Evolutionary conservation across 2,329 filamentous ascomycete genomes (phyloP).

Genomic region (Fusarium albidum): DNA sequence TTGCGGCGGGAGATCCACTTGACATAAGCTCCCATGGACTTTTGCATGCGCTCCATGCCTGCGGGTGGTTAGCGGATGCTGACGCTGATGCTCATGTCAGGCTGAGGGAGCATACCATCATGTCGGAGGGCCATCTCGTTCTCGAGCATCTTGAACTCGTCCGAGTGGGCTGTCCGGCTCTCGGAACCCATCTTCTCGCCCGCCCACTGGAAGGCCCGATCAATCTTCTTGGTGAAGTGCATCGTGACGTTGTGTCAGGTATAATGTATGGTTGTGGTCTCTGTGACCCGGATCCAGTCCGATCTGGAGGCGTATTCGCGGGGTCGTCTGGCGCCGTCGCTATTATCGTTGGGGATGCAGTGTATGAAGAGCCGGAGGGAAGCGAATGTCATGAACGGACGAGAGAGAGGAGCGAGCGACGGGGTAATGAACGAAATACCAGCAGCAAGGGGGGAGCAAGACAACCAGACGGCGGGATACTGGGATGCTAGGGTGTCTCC

Average conservation of each 20-base stretch:
- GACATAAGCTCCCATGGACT: constrained; percentile 84
- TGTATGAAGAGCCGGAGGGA: constrained; percentile 6
- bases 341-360: constrained; percentile 9
- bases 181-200: constrained; percentile 96
- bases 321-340: constrained; percentile 24
- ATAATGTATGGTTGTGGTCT: constrained; percentile 7
- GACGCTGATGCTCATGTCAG: neutral
- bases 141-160: constrained; percentile 92
- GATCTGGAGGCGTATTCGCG: constrained; percentile 15
- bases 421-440: constrained; percentile 38
- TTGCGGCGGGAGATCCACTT: constrained; percentile 87
- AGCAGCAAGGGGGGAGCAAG: constrained; percentile 33
- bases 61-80: constrained; percentile 15
- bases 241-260: constrained; percentile 45
- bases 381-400: constrained; percentile 9
- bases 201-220: constrained; percentile 97
- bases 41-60: constrained; percentile 93
- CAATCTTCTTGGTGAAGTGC: constrained; percentile 83
- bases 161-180: constrained; percentile 83
- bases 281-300: constrained; percentile 38
- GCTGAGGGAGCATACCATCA: constrained; percentile 69
- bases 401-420: constrained; percentile 30
- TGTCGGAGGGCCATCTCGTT: constrained; percentile 89
- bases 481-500: constrained; percentile 32
- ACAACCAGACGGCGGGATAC: constrained; percentile 25